Conservation (phyloP, 129 eudicot genomes). For the Ambrosia artemisiifolia region DNA sequence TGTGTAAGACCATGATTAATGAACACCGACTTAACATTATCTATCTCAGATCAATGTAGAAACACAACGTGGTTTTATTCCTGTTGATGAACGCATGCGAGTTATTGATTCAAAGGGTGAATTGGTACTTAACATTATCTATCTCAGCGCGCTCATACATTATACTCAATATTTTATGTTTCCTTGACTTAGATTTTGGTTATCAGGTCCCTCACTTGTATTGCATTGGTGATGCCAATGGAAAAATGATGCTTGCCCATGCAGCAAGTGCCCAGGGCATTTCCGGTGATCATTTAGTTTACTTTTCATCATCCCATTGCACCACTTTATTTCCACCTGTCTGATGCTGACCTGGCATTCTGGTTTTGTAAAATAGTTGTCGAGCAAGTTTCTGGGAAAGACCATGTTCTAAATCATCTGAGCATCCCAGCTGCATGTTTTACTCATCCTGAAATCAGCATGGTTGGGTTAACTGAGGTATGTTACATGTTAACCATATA, state of each 20-base stretch:
- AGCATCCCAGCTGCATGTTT: slow-evolving; percentile 99
- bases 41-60: slow-evolving; percentile 95
- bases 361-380: slow-evolving; percentile 50
- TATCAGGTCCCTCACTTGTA: slow-evolving; percentile 85
- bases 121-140: slow-evolving; percentile 43
- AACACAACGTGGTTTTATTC: slow-evolving; percentile 95
- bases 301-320: neutral
- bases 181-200: slow-evolving; percentile 26
- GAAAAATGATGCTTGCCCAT: slow-evolving; percentile 98
- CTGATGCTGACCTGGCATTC: slow-evolving; percentile 31
- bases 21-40: neutral
- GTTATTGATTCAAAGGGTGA: slow-evolving; percentile 86
- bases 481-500: neutral
- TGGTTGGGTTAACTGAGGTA: slow-evolving; percentile 99
- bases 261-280: slow-evolving; percentile 99
- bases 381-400: slow-evolving; percentile 86
- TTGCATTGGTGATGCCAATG: slow-evolving; percentile 99
- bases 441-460: slow-evolving; percentile 99
- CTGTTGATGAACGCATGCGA: slow-evolving; percentile 94
- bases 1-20: neutral
- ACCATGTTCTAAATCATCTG: slow-evolving; percentile 86
- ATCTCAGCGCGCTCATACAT: neutral
- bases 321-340: neutral
- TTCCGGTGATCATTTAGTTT: slow-evolving; percentile 50
- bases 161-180: neutral